Conservation (phyloP, 306 rosid species). For the Arachis stenosperma region DNA sequence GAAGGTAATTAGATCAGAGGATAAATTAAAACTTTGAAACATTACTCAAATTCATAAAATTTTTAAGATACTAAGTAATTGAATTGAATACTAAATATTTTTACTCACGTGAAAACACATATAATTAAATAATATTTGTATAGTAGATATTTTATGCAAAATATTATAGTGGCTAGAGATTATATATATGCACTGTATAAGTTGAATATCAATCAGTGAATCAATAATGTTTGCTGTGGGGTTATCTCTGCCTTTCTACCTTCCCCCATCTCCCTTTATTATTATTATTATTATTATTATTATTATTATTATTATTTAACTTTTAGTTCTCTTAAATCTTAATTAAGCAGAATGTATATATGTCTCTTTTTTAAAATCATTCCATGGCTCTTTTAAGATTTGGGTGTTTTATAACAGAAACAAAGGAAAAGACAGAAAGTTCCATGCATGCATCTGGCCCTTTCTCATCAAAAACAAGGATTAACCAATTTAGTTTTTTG, state of each 20-base stretch:
- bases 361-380: slow-evolving; percentile 32
- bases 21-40: too few species aligned
- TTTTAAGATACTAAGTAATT: too few species aligned
- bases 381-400: slow-evolving; percentile 54
- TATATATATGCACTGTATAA: slow-evolving; percentile 13
- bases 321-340: slow-evolving; percentile 26
- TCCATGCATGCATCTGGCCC: slow-evolving; percentile 25
- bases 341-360: background rate
- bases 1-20: too few species aligned
- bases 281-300: too few species aligned
- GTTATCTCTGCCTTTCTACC: slow-evolving; percentile 46
- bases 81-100: too few species aligned
- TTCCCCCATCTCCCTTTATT: background rate
- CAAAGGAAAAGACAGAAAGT: slow-evolving; percentile 57
- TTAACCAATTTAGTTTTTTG: background rate
- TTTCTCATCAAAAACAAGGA: slow-evolving; percentile 2
- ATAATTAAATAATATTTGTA: background rate
- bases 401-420: slow-evolving; percentile 70
- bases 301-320: background rate
- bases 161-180: background rate
- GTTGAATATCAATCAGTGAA: slow-evolving; percentile 55
- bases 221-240: slow-evolving; percentile 63
- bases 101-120: too few species aligned
- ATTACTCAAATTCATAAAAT: too few species aligned
- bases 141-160: background rate